Conservation (phyloP, 208 protist species). For the Naegleria lovaniensis region DNA sequence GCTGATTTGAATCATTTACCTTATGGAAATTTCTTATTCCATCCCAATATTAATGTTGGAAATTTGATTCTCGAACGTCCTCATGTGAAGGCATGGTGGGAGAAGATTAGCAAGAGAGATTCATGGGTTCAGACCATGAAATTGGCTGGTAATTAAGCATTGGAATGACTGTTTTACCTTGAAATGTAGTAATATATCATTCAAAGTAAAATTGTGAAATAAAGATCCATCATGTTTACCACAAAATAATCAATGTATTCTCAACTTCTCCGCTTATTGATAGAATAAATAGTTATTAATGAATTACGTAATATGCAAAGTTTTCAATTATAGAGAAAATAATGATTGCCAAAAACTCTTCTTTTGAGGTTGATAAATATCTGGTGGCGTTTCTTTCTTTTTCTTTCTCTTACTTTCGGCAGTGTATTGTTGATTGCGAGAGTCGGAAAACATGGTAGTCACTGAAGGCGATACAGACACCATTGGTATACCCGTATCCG, state of each 20-base stretch:
- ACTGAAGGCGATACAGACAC: background rate
- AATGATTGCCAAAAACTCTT: background rate
- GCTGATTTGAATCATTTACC: background rate
- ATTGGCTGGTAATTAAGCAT: too few relatives aligned
- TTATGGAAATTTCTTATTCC: background rate
- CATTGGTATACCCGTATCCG: background rate
- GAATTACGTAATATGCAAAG: too few relatives aligned
- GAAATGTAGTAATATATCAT: too few relatives aligned
- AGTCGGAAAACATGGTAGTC: background rate
- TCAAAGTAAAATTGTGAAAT: too few relatives aligned
- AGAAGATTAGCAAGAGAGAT: background rate
- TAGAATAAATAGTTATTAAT: too few relatives aligned
- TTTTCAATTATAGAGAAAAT: background rate
- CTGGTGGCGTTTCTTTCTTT: background rate
- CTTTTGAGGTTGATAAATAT: background rate
- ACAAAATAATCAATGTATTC: too few relatives aligned
- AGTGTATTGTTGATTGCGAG: background rate
- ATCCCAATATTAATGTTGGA: background rate
- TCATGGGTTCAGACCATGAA: background rate
- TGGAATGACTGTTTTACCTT: too few relatives aligned
- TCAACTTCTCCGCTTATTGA: too few relatives aligned
- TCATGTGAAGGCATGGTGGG: slow-evolving; percentile 11
- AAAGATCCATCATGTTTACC: too few relatives aligned
- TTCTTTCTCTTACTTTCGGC: background rate
- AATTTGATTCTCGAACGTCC: background rate